Evolutionary conservation across 805 yeast species (phyloP).

Genomic region (Wickerhamiella australiensis): DNA sequence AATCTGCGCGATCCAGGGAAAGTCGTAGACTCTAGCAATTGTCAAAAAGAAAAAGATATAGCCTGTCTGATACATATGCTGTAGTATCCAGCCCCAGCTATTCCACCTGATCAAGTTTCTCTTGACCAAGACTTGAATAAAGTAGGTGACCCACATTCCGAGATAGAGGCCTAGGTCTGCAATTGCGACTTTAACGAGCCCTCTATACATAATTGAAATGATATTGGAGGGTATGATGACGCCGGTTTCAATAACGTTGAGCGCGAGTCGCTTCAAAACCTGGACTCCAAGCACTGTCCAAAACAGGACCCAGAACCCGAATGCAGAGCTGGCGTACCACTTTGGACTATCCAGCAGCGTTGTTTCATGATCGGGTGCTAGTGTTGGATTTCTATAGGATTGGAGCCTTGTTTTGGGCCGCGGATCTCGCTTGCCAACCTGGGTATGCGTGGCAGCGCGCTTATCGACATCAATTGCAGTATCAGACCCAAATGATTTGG

Average conservation of each 20-base stretch:
- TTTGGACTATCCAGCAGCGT: slow-evolving; percentile 25
- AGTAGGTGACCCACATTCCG: slow-evolving; percentile 46
- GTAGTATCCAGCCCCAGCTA: slow-evolving; percentile 49
- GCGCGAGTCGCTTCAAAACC: slow-evolving; percentile 37
- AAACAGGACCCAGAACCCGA: slow-evolving; percentile 64
- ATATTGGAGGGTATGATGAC: slow-evolving; percentile 42
- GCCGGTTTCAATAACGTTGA: slow-evolving; percentile 40
- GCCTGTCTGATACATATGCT: slow-evolving; percentile 42
- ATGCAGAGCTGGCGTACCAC: slow-evolving; percentile 34
- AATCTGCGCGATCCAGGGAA: slow-evolving; percentile 85
- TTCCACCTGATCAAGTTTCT: slow-evolving; percentile 45
- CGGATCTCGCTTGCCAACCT: not conserved
- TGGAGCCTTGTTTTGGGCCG: not conserved
- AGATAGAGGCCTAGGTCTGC: slow-evolving; percentile 69
- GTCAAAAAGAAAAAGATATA: slow-evolving; percentile 44
- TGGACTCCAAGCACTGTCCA: slow-evolving; percentile 39
- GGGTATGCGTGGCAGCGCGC: not conserved
- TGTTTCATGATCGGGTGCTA: slow-evolving; percentile 19
- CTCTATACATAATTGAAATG: slow-evolving; percentile 43
- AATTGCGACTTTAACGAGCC: slow-evolving; percentile 53
- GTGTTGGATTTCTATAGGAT: slow-evolving; percentile 16
- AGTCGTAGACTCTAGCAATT: slow-evolving; percentile 43
- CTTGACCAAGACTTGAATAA: slow-evolving; percentile 46
- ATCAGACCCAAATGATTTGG: not conserved
- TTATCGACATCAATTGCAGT: not conserved